Evolutionary conservation across 1,284 basidiomycete genomes (phyloP).

Genomic region (Testicularia cyperi): DNA sequence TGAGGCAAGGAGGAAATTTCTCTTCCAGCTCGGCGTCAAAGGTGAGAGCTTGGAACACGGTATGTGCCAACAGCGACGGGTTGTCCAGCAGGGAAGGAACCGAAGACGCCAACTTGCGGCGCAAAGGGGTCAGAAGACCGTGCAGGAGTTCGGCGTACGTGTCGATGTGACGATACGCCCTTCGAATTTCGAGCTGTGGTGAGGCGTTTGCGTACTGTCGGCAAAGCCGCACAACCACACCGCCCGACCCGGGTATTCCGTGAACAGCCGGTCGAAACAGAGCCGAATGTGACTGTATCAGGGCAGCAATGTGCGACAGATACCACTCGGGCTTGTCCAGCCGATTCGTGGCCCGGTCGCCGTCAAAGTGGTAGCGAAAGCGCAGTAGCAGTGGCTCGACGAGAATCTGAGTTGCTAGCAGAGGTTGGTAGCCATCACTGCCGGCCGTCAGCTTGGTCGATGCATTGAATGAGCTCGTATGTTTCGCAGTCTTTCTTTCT

Average conservation of each 20-base stretch:
- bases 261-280: slow-evolving; percentile 68
- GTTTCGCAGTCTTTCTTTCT: background rate
- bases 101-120: slow-evolving; percentile 45
- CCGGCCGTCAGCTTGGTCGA: slow-evolving; percentile 13
- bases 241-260: slow-evolving; percentile 9
- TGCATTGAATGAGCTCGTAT: background rate
- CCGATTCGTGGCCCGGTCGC: slow-evolving; percentile 80
- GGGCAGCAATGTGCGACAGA: slow-evolving; percentile 82
- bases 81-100: slow-evolving; percentile 74
- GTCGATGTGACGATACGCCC: slow-evolving; percentile 60
- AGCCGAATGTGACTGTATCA: slow-evolving; percentile 61
- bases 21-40: slow-evolving; percentile 75
- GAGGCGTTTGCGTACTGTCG: slow-evolving; percentile 70
- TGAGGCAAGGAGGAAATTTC: slow-evolving; percentile 52
- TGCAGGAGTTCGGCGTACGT: slow-evolving; percentile 52
- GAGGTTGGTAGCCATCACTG: slow-evolving; percentile 48
- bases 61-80: slow-evolving; percentile 87
- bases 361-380: slow-evolving; percentile 95
- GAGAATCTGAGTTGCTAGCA: slow-evolving; percentile 70
- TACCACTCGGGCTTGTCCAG: slow-evolving; percentile 98
- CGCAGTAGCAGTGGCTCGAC: slow-evolving; percentile 79
- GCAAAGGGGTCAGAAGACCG: slow-evolving; percentile 39
- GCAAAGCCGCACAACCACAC: slow-evolving; percentile 5
- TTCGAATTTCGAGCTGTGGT: slow-evolving; percentile 69
- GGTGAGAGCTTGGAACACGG: slow-evolving; percentile 83